Evolutionary conservation across 2,329 filamentous ascomycete genomes (phyloP).

Genomic region (Thielaviopsis punctulata): DNA sequence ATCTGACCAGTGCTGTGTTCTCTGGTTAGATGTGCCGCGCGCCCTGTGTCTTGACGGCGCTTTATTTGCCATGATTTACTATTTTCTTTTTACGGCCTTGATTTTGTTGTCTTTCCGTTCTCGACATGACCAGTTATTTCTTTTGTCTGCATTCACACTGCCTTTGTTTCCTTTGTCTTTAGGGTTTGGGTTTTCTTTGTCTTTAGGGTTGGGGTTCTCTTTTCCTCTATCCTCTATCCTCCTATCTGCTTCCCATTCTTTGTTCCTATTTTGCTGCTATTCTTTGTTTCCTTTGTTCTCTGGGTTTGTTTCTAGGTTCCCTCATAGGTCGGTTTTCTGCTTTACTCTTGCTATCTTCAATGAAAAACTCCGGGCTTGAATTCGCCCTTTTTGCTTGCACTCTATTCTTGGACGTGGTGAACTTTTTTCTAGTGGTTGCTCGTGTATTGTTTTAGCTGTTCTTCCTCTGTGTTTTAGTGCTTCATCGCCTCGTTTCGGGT

Average conservation of each 20-base stretch:
- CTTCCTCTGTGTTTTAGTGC: no score
- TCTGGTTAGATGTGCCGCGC: conserved; percentile 21
- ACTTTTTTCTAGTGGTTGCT: no score
- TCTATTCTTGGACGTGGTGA: background rate
- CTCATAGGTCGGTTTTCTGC: background rate
- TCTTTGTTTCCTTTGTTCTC: background rate
- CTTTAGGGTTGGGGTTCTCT: no score
- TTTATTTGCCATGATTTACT: conserved; percentile 4
- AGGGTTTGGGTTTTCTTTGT: no score
- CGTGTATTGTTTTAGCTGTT: no score
- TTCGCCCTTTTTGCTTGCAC: no score
- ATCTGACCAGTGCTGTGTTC: conserved; percentile 33
- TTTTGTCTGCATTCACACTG: background rate
- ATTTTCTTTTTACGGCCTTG: conserved; percentile 6
- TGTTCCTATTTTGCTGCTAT: background rate
- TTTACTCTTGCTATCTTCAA: no score
- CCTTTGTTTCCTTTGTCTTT: conserved; percentile 3
- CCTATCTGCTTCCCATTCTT: background rate
- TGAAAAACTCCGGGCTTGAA: no score
- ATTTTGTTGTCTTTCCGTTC: background rate
- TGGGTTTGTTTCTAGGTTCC: background rate
- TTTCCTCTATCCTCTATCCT: background rate
- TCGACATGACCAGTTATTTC: background rate
- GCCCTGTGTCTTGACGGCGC: background rate
- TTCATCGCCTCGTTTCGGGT: no score